Conservation (phyloP, 805 yeast species). For the Candida rishiriensis region DNA sequence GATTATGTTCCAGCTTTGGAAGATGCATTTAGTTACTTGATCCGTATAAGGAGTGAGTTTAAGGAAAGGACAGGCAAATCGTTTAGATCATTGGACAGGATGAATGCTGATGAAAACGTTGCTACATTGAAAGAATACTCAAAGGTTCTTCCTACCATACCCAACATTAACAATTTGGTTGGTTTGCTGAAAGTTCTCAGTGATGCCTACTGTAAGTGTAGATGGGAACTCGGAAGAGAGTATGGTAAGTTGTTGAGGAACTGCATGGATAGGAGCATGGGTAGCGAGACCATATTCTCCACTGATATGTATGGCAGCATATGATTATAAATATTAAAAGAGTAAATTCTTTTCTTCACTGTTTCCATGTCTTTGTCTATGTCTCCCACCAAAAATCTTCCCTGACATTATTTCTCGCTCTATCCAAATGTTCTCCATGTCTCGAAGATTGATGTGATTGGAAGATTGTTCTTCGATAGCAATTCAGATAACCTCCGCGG, state of each 20-base stretch:
- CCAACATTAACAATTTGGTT: slow-evolving; percentile 42
- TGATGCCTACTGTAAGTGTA: slow-evolving; percentile 31
- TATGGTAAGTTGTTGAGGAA: slow-evolving; percentile 45
- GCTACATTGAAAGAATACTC: slow-evolving; percentile 32
- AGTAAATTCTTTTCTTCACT: too few species aligned
- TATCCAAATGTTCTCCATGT: too few species aligned
- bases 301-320: slow-evolving; percentile 39
- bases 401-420: too few species aligned
- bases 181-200: slow-evolving; percentile 46
- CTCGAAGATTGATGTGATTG: too few species aligned
- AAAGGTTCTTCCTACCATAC: slow-evolving; percentile 29
- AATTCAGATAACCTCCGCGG: too few species aligned
- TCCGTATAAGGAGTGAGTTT: slow-evolving; percentile 39
- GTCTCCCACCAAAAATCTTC: too few species aligned
- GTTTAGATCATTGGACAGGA: slow-evolving; percentile 4
- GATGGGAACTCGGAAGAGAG: slow-evolving; percentile 56
- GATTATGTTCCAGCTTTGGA: slow-evolving; percentile 35
- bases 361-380: too few species aligned
- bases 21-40: slow-evolving; percentile 43
- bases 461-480: too few species aligned
- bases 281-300: slow-evolving; percentile 42
- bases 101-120: slow-evolving; percentile 6
- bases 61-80: slow-evolving; percentile 19
- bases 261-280: slow-evolving; percentile 50
- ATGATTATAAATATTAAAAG: not conserved